Evolutionary conservation across 2,329 filamentous ascomycete species (phyloP).

Genomic region (Pseudogymnoascus sp.): DNA sequence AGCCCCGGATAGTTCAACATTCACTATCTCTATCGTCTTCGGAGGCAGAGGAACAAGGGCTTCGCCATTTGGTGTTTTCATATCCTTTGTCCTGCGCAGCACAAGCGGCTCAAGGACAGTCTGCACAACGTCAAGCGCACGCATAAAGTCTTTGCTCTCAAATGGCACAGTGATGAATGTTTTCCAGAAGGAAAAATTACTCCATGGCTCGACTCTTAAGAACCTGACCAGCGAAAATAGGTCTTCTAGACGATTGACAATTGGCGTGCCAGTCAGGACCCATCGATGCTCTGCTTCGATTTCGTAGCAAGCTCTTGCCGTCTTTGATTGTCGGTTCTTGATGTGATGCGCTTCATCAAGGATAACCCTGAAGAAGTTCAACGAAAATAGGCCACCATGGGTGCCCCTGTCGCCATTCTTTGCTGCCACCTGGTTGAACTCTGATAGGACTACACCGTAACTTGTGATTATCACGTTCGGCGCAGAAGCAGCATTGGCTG

Average conservation of each 20-base stretch:
- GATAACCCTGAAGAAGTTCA: constrained; percentile 92
- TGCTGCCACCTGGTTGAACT: constrained; percentile 69
- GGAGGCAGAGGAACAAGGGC: constrained; percentile 74
- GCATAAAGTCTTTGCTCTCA: constrained; percentile 88
- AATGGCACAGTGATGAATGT: constrained; percentile 98
- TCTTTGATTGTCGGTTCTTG: constrained; percentile 85
- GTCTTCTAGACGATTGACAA: constrained; percentile 92
- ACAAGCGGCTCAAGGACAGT: constrained; percentile 95
- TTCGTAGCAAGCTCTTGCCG: constrained; percentile 89
- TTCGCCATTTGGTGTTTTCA: constrained; percentile 86
- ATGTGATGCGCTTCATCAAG: constrained; percentile 93
- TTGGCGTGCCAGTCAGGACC: constrained; percentile 90
- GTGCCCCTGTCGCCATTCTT: constrained; percentile 56
- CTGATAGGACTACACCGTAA: constrained; percentile 85
- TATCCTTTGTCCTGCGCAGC: constrained; percentile 89
- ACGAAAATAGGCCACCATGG: constrained; percentile 72
- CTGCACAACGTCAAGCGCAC: constrained; percentile 91
- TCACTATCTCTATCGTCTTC: constrained; percentile 75
- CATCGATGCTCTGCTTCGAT: constrained; percentile 78
- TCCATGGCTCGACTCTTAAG: constrained; percentile 92
- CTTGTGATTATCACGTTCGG: constrained; percentile 92
- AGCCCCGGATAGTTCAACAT: constrained; percentile 73
- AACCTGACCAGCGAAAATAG: constrained; percentile 90
- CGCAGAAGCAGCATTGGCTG: constrained; percentile 62
- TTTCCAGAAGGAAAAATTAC: constrained; percentile 98